Percentiles rank a stretch among this genome's conserved stretches.
Evolutionary conservation across 1,284 basidiomycete genomes (phyloP).

Genomic region (Apiotrichum gamsii): DNA sequence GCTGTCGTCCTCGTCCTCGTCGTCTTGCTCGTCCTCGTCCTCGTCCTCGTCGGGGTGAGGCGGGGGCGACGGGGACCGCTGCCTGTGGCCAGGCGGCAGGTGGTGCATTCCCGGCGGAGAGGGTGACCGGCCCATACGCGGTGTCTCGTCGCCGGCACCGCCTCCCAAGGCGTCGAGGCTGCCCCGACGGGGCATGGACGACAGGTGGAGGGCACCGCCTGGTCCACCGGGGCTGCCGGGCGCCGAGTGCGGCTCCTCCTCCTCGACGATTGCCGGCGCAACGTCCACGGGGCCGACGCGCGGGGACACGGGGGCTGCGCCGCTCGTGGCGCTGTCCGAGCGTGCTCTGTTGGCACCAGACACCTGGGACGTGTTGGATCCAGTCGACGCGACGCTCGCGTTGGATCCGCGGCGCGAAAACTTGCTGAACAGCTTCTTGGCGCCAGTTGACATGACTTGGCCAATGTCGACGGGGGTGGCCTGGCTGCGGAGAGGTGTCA

Average conservation of each 20-base stretch:
- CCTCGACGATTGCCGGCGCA: constrained; percentile 2
- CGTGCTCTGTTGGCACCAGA: background rate
- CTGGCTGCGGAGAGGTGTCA: constrained; percentile 3
- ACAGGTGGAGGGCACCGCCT: background rate
- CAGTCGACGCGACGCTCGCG: constrained; percentile 2
- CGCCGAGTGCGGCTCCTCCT: constrained; percentile 8
- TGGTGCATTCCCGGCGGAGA: background rate
- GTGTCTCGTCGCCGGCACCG: too few relatives aligned
- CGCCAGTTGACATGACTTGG: constrained; percentile 31
- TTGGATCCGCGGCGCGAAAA: constrained; percentile 27
- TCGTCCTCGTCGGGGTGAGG: constrained; percentile 2
- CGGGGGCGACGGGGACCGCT: background rate
- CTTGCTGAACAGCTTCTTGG: constrained; percentile 40
- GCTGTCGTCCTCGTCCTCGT: background rate
- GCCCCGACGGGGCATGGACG: constrained; percentile 11
- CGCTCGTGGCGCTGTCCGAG: constrained; percentile 2
- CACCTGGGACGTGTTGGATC: background rate
- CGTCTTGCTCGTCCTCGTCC: constrained; percentile 6
- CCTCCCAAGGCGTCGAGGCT: too few relatives aligned
- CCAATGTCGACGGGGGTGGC: constrained; percentile 39
- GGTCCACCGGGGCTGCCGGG: background rate
- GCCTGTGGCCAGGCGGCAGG: background rate
- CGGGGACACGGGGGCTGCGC: background rate
- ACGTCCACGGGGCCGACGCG: background rate
- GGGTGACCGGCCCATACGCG: too few relatives aligned